Percentiles rank a stretch among this genome's conserved stretches.
These are phyloP conservation scores for Cyberlindnera americana DNA, from an alignment of 805 yeast genomes.

Conservation along the genomic window DNA sequence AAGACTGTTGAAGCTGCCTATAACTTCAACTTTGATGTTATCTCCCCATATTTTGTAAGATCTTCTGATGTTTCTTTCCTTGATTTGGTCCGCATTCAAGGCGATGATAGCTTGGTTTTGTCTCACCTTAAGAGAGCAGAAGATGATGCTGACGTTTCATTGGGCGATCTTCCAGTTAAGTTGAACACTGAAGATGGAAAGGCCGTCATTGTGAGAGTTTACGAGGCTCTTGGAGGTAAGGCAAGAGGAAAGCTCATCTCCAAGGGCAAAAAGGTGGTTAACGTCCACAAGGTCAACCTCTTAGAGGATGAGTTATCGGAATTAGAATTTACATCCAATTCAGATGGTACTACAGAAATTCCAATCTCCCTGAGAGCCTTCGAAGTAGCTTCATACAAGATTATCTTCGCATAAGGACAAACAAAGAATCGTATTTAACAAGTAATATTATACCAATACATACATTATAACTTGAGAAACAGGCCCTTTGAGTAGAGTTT, in stretches of 20 bases:
- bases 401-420: constrained; percentile 28
- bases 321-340: constrained; percentile 15
- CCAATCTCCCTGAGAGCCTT: constrained; percentile 58
- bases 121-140: constrained; percentile 86
- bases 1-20: constrained; percentile 72
- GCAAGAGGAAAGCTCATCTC: constrained; percentile 50
- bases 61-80: constrained; percentile 25
- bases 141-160: constrained; percentile 57
- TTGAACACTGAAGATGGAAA: constrained; percentile 41
- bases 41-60: constrained; percentile 17
- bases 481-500: too few species aligned
- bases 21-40: constrained; percentile 63
- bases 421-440: too few species aligned
- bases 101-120: constrained; percentile 57
- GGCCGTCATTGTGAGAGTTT: constrained; percentile 67
- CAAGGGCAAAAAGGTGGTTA: constrained; percentile 31
- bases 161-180: constrained; percentile 43
- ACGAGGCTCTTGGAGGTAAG: constrained; percentile 85
- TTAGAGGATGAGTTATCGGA: constrained; percentile 37
- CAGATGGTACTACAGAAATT: constrained; percentile 17
- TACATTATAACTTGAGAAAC: too few species aligned
- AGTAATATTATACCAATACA: too few species aligned
- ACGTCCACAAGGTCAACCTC: constrained; percentile 32
- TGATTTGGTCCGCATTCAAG: constrained; percentile 35
- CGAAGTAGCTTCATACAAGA: constrained; percentile 56